phyloP scores from a whole-genome alignment of 805 yeast genomes.

The Wickerhamomyces subpelliculosus region DNA sequence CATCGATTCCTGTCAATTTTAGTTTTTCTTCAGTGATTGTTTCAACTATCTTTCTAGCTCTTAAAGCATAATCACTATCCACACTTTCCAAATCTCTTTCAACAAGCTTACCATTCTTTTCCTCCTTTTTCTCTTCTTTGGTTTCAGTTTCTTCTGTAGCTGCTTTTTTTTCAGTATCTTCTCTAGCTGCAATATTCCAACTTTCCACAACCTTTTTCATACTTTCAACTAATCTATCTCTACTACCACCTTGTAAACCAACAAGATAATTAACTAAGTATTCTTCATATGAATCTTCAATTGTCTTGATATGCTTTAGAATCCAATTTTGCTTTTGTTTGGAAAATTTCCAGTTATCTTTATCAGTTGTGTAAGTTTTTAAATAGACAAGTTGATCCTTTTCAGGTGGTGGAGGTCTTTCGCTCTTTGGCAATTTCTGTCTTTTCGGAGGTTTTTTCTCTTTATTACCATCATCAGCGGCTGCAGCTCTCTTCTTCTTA shows the following conservation, averaged over 20 bases:
- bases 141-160: slow-evolving; percentile 1
- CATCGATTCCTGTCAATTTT: slow-evolving; percentile 15
- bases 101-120: neutral
- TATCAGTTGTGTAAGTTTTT: slow-evolving; percentile 48
- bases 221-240: slow-evolving; percentile 46
- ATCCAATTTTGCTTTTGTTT: slow-evolving; percentile 88
- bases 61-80: slow-evolving; percentile 21
- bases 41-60: slow-evolving; percentile 18
- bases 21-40: slow-evolving; percentile 15
- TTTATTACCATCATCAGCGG: slow-evolving; percentile 9
- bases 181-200: slow-evolving; percentile 45
- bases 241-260: slow-evolving; percentile 66
- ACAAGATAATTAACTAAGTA: slow-evolving; percentile 45
- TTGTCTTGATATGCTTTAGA: slow-evolving; percentile 48
- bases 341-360: slow-evolving; percentile 71
- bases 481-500: slow-evolving; percentile 11
- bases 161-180: slow-evolving; percentile 8
- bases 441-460: slow-evolving; percentile 61
- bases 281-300: slow-evolving; percentile 46
- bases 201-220: slow-evolving; percentile 37
- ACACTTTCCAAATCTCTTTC: slow-evolving; percentile 12
- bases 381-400: slow-evolving; percentile 67
- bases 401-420: slow-evolving; percentile 67
- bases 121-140: slow-evolving; percentile 2
- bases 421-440: slow-evolving; percentile 58